phyloP scores from a whole-genome alignment of 148 eudicot genomes.

The Vaccinium vitisidaea region DNA sequence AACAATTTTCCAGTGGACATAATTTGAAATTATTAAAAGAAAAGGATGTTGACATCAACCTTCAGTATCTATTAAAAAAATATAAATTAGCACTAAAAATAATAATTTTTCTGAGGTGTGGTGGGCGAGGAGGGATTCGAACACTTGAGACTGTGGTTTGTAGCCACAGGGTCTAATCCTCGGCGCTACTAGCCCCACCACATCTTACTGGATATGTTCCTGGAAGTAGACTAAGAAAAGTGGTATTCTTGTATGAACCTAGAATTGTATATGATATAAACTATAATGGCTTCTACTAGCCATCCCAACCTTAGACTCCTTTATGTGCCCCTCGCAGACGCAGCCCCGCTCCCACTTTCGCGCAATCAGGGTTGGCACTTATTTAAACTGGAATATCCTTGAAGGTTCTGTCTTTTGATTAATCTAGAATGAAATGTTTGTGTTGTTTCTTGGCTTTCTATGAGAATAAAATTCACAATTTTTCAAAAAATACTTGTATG shows the following conservation, averaged over 20 bases:
- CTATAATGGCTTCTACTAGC: neutral
- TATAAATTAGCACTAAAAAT: neutral
- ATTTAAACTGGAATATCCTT: neutral
- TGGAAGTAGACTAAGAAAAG: neutral
- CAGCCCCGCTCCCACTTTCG: neutral
- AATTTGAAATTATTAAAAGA: neutral
- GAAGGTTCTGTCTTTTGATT: neutral
- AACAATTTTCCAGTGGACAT: neutral
- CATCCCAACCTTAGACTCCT: neutral
- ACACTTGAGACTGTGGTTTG: neutral
- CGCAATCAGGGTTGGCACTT: neutral
- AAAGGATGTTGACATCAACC: neutral
- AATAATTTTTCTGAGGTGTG: neutral
- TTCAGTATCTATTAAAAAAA: neutral
- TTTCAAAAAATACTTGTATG: neutral
- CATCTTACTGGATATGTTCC: neutral
- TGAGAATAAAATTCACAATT: neutral
- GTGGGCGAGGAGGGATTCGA: neutral
- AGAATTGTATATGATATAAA: neutral
- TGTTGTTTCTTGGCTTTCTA: neutral
- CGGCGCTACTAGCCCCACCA: neutral
- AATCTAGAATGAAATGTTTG: neutral
- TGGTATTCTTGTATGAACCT: neutral
- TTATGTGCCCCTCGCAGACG: neutral
- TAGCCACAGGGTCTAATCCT: neutral